Evolutionary conservation across 2,329 filamentous ascomycete species (phyloP), one percentile per base, ranked within the genome.

Genomic region (Aureobasidium uvarum): DNA sequence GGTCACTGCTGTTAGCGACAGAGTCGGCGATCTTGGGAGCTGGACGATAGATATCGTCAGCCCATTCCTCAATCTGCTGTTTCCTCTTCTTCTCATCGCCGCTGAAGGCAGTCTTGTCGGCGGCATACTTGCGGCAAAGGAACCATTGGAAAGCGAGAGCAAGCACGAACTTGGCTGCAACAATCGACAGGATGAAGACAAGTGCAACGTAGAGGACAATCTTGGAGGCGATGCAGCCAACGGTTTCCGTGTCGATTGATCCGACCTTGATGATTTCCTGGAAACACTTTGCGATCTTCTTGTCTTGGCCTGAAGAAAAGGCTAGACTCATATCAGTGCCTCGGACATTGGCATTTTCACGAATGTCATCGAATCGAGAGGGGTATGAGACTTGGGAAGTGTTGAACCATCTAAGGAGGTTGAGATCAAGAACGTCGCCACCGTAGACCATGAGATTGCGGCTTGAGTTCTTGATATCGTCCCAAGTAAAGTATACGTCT

Each of bases 61-160:
- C 89, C 95, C 95, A 99, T 72, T 97, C 94, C 77, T 99, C 95
- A 69, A 99, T 99, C 79, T 98, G 92, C 71, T 89, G 87, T 71
- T 93, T 89, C 66, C 95, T 88, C 78, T 93, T 89, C 76, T 94
- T 92, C 69, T 88, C 86, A 75, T 95, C 86, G 5, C 88, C 87
- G 18, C 86, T 87, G 76, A 96, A 89, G 2, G 91, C 94, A 0
- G 94, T 96, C 78, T 91, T 96, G 55, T 84, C 80, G 0, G 94
- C 91, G 3, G 89, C 93, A 74, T 94, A 98, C 69, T 88, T 89
- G 70, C 89, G 88, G 75, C 90, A 90, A 70, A 98, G 83, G 78
- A 99, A 96, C 96, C 96, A 99, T 74, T 97, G 92, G 81, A 99
- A 99, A 66, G 94, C 77, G 51, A 98, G 75, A 13, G 95, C 95